Conservation (phyloP, 2,329 filamentous ascomycete species). For the Pseudohalonectria lignicola region DNA sequence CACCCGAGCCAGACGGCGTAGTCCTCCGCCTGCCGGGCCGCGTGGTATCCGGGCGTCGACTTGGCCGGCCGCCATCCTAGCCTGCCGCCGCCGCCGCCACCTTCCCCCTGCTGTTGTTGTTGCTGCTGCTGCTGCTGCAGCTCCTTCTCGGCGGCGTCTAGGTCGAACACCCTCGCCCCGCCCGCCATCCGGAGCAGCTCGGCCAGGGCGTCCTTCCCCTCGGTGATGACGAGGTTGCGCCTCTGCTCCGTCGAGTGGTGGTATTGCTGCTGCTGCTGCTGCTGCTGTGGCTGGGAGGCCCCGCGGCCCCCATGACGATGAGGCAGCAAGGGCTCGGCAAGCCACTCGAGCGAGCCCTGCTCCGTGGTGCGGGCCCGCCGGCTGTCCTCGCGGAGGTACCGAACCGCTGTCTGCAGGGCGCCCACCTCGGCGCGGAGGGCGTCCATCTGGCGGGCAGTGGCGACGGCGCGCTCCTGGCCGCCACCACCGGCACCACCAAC, state of each 20-base stretch:
- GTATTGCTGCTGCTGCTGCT: slow-evolving; percentile 20
- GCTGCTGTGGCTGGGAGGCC: too few species aligned
- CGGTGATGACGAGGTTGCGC: slow-evolving; percentile 40
- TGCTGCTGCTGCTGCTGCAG: too few species aligned
- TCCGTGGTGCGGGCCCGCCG: slow-evolving; percentile 47
- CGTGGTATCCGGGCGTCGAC: slow-evolving; percentile 54
- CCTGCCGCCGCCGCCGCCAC: slow-evolving; percentile 6
- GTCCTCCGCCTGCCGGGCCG: slow-evolving; percentile 54
- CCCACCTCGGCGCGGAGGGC: slow-evolving; percentile 58
- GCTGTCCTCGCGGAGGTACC: slow-evolving; percentile 59
- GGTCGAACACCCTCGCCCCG: slow-evolving; percentile 45
- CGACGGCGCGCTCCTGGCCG: slow-evolving; percentile 55
- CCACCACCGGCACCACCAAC: slow-evolving; percentile 17
- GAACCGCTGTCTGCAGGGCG: slow-evolving; percentile 51
- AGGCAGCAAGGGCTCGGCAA: slow-evolving; percentile 44
- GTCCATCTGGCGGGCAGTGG: slow-evolving; percentile 64
- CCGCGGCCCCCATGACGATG: too few species aligned
- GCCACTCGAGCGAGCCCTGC: slow-evolving; percentile 48
- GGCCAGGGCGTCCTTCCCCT: slow-evolving; percentile 52
- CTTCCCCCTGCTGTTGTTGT: slow-evolving; percentile 20
- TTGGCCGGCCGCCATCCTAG: slow-evolving; percentile 49
- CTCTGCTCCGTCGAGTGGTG: slow-evolving; percentile 34
- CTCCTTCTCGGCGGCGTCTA: slow-evolving; percentile 39
- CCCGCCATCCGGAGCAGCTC: slow-evolving; percentile 54
- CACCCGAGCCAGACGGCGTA: slow-evolving; percentile 51